These are phyloP conservation scores for Camelina neglecta DNA, from an alignment of 345 rosid species.

Conservation along the genomic window DNA sequence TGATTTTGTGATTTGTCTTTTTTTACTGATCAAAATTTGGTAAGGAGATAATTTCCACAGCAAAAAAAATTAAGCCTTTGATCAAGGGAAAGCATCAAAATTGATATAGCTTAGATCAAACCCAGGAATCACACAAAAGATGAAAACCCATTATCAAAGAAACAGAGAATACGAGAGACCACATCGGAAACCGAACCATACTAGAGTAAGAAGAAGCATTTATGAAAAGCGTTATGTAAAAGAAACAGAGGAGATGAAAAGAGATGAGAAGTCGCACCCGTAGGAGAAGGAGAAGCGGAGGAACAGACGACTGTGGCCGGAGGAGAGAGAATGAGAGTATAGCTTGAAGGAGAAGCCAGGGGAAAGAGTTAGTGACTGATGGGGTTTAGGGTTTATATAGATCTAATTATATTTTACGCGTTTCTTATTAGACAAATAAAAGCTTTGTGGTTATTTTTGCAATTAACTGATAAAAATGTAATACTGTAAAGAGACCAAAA, in stretches of 20 bases:
- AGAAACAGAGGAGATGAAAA: conserved; percentile 8
- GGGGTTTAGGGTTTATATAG: conserved; percentile 28
- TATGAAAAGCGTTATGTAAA: neutral
- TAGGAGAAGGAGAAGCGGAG: conserved; percentile 16
- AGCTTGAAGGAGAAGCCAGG: conserved; percentile 39
- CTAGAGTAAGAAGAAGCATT: neutral
- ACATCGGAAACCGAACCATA: conserved; percentile 14
- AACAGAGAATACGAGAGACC: conserved; percentile 4
- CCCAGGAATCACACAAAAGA: conserved; percentile 18
- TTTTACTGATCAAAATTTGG: neutral
- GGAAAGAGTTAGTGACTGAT: neutral
- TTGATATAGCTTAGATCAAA: conserved; percentile 11
- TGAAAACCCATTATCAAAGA: conserved; percentile 18
- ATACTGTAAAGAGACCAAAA: neutral
- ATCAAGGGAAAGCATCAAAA: neutral
- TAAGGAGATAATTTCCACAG: neutral
- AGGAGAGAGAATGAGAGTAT: conserved; percentile 22
- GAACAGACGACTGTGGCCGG: conserved; percentile 24
- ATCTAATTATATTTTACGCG: conserved; percentile 9
- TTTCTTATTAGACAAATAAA: neutral
- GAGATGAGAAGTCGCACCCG: conserved; percentile 13
- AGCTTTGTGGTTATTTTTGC: conserved; percentile 3
- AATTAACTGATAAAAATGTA: neutral
- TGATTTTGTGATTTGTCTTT: neutral
- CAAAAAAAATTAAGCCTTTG: neutral